Evolutionary conservation across 176 grass and related monocot species (phyloP), one percentile per base, ranked within the genome.

Genomic region (Oryza longistaminata): DNA sequence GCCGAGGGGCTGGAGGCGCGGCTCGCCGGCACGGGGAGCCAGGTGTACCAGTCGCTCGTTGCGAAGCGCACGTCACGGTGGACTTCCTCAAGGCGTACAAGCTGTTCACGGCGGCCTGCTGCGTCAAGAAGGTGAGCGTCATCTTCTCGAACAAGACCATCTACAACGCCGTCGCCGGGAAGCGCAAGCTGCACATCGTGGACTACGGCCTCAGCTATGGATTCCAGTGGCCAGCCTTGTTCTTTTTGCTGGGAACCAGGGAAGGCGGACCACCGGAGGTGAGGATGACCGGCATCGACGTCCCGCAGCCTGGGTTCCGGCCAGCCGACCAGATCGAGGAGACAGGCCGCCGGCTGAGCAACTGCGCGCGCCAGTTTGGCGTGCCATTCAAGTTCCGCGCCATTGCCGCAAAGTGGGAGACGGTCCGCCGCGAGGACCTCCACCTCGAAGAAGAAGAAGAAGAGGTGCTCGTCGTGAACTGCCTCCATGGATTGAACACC

Each of bases 1-100:
- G 78, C 83, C 0, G 88, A 96, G 19, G 93, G 77, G 26, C 88
- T 96, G 25, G 88, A 96, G 61, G 88, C 91, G 49, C 88, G 93
- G 34, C 80, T 96, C 3, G 86, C 80, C 6, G 93, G 93, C 48
- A 93, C 68, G 2, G 91, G 93, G 21, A 96, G 91, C 64, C 31
- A 91, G 22, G 13, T 87, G 9, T 94, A 94, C 79, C 68, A 67
- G 65, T 92, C 14, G n/a, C 42, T 66, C n/a, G 27, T 37, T 39
- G 53, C 9, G 68, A 78, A 72, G 22, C 66, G 81, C 45, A 73
- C 39, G 49, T 64, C 81, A 74, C 39, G 2, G 40, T 64, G 0
- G 81, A 88, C 9, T 74, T 74, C 42, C 82, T 90, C 64, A 92
- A 90, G 86, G 83, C 91, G 8, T 87, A 92, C 80, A 70, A 66